Base-by-base conservation (phyloP, 2,329 filamentous ascomycete genomes). In the Aspergillus floridensis region DNA sequence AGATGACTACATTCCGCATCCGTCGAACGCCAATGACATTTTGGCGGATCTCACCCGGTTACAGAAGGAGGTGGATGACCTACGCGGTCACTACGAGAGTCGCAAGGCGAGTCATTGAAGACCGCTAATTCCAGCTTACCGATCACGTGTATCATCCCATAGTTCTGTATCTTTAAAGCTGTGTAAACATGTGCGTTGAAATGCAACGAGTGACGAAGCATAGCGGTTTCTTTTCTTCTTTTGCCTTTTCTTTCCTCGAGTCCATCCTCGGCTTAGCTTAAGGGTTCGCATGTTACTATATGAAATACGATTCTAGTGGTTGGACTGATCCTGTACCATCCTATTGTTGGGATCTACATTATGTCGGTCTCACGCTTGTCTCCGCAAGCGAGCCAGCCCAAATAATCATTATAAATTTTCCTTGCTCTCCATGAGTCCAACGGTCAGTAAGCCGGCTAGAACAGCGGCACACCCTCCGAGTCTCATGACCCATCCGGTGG, bases 1-100 rank as follows among this genome's bases (percentile, higher is more conserved):
- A 56, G 58, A 70, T 53, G 60, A 61, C 46, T 61, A 71, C 32
- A 59, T 71, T 31, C 66, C 66, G 70, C 79, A 69, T 70, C 79
- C 58, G 64, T 77, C 77, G 10, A 74, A 77, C 55, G 76, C 78
- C 1, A 73, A 75, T 47, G 84, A 90, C 68, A 91, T 93, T 60
- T 74, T 93, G 65, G 88, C 88, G 1, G 89, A 93, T 71, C 75
- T 93, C 57, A 84, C 85, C 50, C 86, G 86, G 22, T 75, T 93
- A 63, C 89, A 91, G 74, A 83, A 84, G 69, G 90, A 93, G 69
- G 89, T 93, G 44, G 89, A 93, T 74, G 88, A 76, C 59, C 69
- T 77, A 46, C 71, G 76, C 19, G 75, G 74, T 2, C 74, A 74
- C 44, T 77, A 77, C 60, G 72, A 76, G 57, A 71, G 60, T 54